Base-by-base conservation (phyloP, 768 basidiomycete genomes). In the Dacryopinax primogenitus region DNA sequence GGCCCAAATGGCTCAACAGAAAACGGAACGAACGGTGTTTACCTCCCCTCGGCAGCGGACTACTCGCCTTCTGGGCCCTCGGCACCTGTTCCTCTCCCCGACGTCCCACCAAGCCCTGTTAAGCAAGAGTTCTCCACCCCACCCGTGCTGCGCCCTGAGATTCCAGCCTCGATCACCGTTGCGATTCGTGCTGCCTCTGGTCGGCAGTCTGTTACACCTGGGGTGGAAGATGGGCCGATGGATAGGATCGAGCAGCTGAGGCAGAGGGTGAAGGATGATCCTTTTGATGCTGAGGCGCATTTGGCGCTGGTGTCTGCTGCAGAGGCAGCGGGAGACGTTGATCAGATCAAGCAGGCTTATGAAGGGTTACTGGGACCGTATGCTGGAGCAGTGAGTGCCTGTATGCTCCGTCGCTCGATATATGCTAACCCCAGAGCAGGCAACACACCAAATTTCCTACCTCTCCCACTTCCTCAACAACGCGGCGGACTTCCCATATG, bases 301-400 rank as follows among this genome's bases (percentile, higher is more conserved):
- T 80, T 88, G 73, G 83, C 82, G 68, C 79, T 95, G 34, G 81
- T 96, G 70, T 82, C 85, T 61, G 77, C 88, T 67, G 86, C 90
- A 35, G 87, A 94, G 76, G 78, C 80, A 65, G 83, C 82, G 35
- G 86, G 84, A 67, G 88, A 95, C 71, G 81, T 92, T 69, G 82
- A 86, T 63, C 85, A 85, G 73, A 86, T 94, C 68, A 84, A 90
- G 67, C 81, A 83, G 47, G 84, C 88, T 16, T 97, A 90, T 74
- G 88, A 92, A 71, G 85, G 82, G 41, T 78, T 97, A 68, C 81
- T 95, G 65, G 83, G 85, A 71, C 84, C 84, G 63, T 95, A 90
- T 74, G 94, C 95, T 21, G 95, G 95, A 75, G 92, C 88, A 70
- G 93, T 97, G 77, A 80, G 89, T 84, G 68, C 66, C 6, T 1